Percentiles rank a stretch among this genome's conserved stretches.
Evolutionary conservation across 2,329 filamentous ascomycete genomes (phyloP).

Genomic region (Basipetospora chlamydospora): DNA sequence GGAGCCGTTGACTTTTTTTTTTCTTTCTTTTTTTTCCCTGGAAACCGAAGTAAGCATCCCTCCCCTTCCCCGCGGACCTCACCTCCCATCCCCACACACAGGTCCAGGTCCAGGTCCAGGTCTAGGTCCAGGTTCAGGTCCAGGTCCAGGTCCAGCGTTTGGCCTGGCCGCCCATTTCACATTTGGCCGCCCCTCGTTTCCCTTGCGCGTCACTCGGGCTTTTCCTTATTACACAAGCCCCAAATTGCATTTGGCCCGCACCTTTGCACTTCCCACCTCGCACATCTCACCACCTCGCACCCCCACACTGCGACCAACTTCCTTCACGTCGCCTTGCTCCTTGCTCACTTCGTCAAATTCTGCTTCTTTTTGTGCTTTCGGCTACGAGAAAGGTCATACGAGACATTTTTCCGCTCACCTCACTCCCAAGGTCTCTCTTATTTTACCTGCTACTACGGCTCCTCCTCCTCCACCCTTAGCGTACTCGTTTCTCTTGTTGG

Average conservation of each 20-base stretch:
- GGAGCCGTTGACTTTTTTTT: too few relatives aligned
- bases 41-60: conserved; percentile 4
- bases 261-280: too few relatives aligned
- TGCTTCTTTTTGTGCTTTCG: conserved; percentile 11
- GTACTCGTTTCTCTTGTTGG: neutral
- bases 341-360: conserved; percentile 2
- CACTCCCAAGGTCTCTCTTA: too few relatives aligned
- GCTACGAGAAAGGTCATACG: conserved; percentile 22
- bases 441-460: neutral
- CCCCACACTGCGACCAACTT: too few relatives aligned
- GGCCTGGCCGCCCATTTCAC: too few relatives aligned
- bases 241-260: conserved; percentile 1
- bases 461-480: conserved; percentile 1
- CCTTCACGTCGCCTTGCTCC: neutral
- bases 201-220: too few relatives aligned
- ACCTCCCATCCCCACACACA: conserved; percentile 4
- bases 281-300: too few relatives aligned
- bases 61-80: conserved; percentile 6
- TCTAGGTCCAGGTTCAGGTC: too few relatives aligned
- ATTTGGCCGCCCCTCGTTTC: conserved; percentile 5
- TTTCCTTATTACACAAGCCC: conserved; percentile 5
- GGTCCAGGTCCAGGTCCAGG: too few relatives aligned
- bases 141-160: too few relatives aligned
- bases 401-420: too few relatives aligned
- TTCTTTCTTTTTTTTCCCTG: conserved; percentile 4